Evolutionary conservation across 768 basidiomycete species (phyloP).

Genomic region (Termitomyces sp.): DNA sequence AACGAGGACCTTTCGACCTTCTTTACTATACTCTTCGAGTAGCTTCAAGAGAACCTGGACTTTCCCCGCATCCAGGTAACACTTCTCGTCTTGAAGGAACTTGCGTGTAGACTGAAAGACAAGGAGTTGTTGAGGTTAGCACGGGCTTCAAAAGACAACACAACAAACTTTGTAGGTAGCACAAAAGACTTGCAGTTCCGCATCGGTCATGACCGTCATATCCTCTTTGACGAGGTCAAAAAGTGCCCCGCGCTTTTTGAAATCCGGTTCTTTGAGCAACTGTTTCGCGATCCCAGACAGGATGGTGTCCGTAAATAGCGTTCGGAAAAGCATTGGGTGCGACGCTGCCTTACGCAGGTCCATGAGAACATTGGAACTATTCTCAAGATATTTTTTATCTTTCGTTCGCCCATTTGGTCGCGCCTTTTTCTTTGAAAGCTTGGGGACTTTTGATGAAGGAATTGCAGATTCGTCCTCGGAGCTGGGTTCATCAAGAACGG

Average conservation of each 20-base stretch:
- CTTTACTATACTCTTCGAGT: slow-evolving; percentile 59
- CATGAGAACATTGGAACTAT: slow-evolving; percentile 93
- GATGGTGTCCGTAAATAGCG: slow-evolving; percentile 72
- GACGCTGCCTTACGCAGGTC: slow-evolving; percentile 94
- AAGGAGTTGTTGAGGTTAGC: background rate
- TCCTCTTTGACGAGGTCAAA: slow-evolving; percentile 93
- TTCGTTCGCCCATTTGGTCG: slow-evolving; percentile 42
- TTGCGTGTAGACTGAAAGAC: slow-evolving; percentile 59
- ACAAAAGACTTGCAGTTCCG: slow-evolving; percentile 88
- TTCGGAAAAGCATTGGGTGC: slow-evolving; percentile 95
- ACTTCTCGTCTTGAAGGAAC: slow-evolving; percentile 68
- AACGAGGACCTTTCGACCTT: slow-evolving; percentile 81
- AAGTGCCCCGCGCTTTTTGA: slow-evolving; percentile 75
- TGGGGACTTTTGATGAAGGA: slow-evolving; percentile 21
- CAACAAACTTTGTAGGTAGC: slow-evolving; percentile 74
- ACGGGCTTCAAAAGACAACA: background rate
- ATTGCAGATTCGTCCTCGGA: slow-evolving; percentile 21
- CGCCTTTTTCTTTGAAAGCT: slow-evolving; percentile 42
- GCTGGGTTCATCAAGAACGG: slow-evolving; percentile 52
- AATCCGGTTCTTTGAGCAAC: slow-evolving; percentile 89
- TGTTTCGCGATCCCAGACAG: slow-evolving; percentile 75
- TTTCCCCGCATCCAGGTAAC: slow-evolving; percentile 88
- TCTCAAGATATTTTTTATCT: slow-evolving; percentile 71
- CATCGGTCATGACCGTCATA: slow-evolving; percentile 98
- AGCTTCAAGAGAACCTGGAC: slow-evolving; percentile 70